phyloP scores from a whole-genome alignment of 148 eudicot genomes.

The Heliamphora exappendiculata region DNA sequence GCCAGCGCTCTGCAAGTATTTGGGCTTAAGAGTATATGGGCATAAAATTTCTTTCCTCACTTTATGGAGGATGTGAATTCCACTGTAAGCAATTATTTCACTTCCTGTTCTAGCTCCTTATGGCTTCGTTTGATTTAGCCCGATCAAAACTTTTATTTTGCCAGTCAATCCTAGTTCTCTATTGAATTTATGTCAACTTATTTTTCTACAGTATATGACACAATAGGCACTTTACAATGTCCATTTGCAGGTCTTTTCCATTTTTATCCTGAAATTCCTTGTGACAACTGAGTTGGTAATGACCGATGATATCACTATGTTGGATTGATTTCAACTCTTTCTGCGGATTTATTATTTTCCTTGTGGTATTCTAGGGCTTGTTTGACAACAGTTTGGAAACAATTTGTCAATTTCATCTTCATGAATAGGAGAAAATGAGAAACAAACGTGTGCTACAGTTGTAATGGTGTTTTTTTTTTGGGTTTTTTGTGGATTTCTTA shows the following conservation, averaged over 20 bases:
- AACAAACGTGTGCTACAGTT: neutral
- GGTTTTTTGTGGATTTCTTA: neutral
- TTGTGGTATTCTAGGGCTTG: neutral
- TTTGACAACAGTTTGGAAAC: neutral
- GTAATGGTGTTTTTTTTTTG: neutral
- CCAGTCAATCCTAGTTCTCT: neutral
- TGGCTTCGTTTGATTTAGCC: neutral
- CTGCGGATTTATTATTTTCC: neutral
- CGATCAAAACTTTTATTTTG: neutral
- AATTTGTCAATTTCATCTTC: too few species aligned
- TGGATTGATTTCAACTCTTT: neutral
- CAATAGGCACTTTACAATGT: conserved; percentile 3
- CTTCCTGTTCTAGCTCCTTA: neutral
- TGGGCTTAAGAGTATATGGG: neutral
- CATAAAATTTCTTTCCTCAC: neutral
- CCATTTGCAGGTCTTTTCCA: neutral
- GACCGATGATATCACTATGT: neutral
- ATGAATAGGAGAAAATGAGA: neutral
- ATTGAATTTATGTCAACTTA: neutral
- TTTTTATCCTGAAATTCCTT: neutral
- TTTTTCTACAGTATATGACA: neutral
- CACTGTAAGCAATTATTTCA: neutral
- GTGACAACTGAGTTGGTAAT: neutral
- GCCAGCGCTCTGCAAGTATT: neutral
- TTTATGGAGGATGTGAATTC: neutral